These are phyloP conservation scores for Alternaria brassicicola DNA, from an alignment of 2,329 filamentous ascomycete genomes.

Conservation along the genomic window DNA sequence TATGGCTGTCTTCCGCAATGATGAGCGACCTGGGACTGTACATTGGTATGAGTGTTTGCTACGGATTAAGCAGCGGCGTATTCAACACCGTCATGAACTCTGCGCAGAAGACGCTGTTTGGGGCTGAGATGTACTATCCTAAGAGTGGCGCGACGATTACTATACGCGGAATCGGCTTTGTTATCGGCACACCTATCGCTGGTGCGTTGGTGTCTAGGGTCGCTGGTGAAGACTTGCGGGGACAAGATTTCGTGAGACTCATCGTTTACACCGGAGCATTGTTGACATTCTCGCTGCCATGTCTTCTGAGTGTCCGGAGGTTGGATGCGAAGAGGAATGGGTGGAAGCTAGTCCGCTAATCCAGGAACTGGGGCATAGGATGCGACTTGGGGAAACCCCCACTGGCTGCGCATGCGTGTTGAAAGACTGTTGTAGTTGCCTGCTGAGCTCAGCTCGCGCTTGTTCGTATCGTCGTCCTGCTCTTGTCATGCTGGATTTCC, in stretches of 20 bases:
- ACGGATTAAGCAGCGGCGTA: conserved; percentile 26
- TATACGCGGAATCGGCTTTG: conserved; percentile 27
- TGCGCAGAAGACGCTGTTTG: conserved; percentile 27
- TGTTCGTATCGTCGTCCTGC: neutral
- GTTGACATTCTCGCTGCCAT: conserved; percentile 11
- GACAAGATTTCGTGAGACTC: conserved; percentile 17
- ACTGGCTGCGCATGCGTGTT: neutral
- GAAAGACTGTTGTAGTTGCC: neutral
- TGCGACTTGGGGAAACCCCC: neutral
- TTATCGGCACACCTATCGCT: conserved; percentile 28
- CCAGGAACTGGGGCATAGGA: neutral
- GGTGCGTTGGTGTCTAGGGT: conserved; percentile 23
- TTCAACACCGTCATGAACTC: conserved; percentile 28
- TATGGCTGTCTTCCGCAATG: conserved; percentile 28
- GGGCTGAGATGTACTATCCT: conserved; percentile 29
- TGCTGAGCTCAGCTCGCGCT: neutral
- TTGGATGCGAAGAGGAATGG: conserved; percentile 23
- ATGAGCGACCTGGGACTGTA: conserved; percentile 17
- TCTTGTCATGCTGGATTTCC: neutral
- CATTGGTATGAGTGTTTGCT: conserved; percentile 26
- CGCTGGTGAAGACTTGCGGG: conserved; percentile 13
- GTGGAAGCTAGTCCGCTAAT: conserved; percentile 25
- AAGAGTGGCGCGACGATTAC: conserved; percentile 27
- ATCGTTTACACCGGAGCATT: conserved; percentile 26
- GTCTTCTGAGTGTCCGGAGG: conserved; percentile 20